Evolutionary conservation across 2,329 filamentous ascomycete species (phyloP).

Genomic region (Tetracladium maxilliforme): DNA sequence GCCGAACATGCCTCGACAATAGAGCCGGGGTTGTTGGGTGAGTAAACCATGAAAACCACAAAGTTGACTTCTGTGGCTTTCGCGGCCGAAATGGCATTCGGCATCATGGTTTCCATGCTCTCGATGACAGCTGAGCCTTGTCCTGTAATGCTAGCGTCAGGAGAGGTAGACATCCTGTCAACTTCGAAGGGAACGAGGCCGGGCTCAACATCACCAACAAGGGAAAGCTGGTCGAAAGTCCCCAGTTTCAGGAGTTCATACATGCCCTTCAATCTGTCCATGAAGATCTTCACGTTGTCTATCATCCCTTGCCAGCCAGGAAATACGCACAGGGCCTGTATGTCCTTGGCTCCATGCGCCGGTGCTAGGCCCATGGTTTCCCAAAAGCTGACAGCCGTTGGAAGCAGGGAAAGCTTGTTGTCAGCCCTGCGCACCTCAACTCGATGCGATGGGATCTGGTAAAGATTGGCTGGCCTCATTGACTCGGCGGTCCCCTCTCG

Average conservation of each 20-base stretch:
- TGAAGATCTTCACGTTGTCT: slow-evolving; percentile 45
- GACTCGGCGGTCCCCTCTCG: slow-evolving; percentile 22
- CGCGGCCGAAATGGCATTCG: slow-evolving; percentile 10
- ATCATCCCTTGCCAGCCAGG: slow-evolving; percentile 49
- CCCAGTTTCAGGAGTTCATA: slow-evolving; percentile 68
- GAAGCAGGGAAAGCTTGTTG: slow-evolving; percentile 55
- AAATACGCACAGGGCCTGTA: slow-evolving; percentile 56
- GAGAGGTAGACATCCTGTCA: too few species aligned
- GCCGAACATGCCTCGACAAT: slow-evolving; percentile 58
- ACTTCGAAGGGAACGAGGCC: slow-evolving; percentile 12
- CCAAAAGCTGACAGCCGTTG: slow-evolving; percentile 67
- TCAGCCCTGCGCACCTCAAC: slow-evolving; percentile 60
- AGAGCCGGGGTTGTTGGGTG: slow-evolving; percentile 42
- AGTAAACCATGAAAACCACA: slow-evolving; percentile 66
- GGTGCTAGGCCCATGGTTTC: slow-evolving; percentile 65
- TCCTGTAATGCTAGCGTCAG: slow-evolving; percentile 8
- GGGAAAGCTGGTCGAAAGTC: slow-evolving; percentile 33
- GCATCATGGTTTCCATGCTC: slow-evolving; percentile 28
- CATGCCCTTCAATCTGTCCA: slow-evolving; percentile 51
- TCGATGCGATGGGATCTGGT: slow-evolving; percentile 52
- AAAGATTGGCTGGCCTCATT: slow-evolving; percentile 35
- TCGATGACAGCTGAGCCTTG: too few species aligned
- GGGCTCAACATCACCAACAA: slow-evolving; percentile 18
- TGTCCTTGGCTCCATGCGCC: slow-evolving; percentile 54
- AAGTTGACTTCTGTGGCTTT: slow-evolving; percentile 35